Conservation (phyloP, 768 basidiomycete species). For the Epithele typhae region DNA sequence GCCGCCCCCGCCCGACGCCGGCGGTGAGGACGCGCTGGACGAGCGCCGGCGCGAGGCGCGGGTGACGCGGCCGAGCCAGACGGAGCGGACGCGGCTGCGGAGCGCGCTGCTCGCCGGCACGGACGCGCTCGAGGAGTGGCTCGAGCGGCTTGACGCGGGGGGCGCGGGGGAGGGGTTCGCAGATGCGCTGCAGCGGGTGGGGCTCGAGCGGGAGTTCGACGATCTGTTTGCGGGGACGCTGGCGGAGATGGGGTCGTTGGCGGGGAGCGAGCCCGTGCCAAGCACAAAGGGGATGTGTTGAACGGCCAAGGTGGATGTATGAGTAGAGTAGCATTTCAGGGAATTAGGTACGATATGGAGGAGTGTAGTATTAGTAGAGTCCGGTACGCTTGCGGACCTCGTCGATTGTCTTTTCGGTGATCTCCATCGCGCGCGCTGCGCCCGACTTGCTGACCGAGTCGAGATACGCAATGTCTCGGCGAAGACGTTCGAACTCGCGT, state of each 20-base stretch:
- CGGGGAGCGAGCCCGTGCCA: conserved; percentile 22
- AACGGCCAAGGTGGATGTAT: too few relatives aligned
- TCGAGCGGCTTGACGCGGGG: conserved; percentile 32
- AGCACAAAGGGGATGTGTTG: conserved; percentile 26
- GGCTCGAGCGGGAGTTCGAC: conserved; percentile 59
- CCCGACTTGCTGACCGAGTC: conserved; percentile 60
- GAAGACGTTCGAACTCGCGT: conserved; percentile 61
- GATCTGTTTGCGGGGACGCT: conserved; percentile 60
- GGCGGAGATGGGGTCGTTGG: conserved; percentile 51
- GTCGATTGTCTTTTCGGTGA: conserved; percentile 59
- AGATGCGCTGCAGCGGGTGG: conserved; percentile 42
- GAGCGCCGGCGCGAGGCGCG: too few relatives aligned
- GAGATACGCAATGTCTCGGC: conserved; percentile 57
- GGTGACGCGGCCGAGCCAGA: conserved; percentile 56
- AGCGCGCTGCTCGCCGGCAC: conserved; percentile 62
- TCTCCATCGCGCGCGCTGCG: conserved; percentile 52
- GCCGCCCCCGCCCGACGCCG: too few relatives aligned
- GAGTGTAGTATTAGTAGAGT: conserved; percentile 25
- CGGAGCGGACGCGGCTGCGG: conserved; percentile 65
- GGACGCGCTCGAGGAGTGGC: conserved; percentile 66
- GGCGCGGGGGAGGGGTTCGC: conserved; percentile 23
- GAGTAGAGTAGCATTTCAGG: too few relatives aligned
- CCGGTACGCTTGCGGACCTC: conserved; percentile 71
- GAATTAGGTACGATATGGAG: neutral
- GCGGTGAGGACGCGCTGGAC: too few relatives aligned